Evolutionary conservation across 306 rosid species (phyloP), one percentile per base, ranked within the genome.

Genomic region (Gastrolobium villosum): DNA sequence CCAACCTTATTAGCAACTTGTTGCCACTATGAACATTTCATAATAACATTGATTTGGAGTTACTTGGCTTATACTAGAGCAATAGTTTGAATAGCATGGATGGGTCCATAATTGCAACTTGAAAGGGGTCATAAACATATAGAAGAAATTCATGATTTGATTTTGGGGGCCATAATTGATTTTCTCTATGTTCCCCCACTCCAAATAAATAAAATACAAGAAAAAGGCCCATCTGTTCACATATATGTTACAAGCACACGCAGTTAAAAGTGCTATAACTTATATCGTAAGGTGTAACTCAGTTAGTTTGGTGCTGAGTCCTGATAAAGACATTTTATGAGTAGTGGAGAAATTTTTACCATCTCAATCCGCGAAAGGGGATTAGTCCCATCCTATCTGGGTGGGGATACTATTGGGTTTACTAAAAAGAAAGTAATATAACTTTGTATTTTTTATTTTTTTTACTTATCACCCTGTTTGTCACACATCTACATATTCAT

Each of bases 1-100:
- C 82, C 77, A 56, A 71, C 79, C 55, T 64, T 77, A 28, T 73
- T 57, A 39, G 37, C 59, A 70, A 70, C n/a, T 44, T 75, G 15
- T 69, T 75, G 59, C 53, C 75, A 77, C 69, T 40, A n/a, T 65
- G 78, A 20, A 82, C 74, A 64, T 57, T 70, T 20, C 64, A 54
- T 15, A 10, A 54, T 15, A 10, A 45, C 34, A 63, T 82, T 77
- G 74, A 61, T 70, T 20, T 20, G 72, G 66, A 64, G 75, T 65
- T 73, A 80, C 50, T 68, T 78, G 70, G 41, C 56, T 77, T 59
- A 41, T 63, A 37, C 67, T 74, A 3, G 37, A 54, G 70, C 72
- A 76, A 52, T 66, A 35, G 46, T 7, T 70, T 53, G 55, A 65
- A 71, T 64, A 50, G 56, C 79, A 45, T 56, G 54, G 15, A 80